Evolutionary conservation across 352 stramenopile species (phyloP), one percentile per base, ranked within the genome.

Genomic region (Aphanomyces invadans): DNA sequence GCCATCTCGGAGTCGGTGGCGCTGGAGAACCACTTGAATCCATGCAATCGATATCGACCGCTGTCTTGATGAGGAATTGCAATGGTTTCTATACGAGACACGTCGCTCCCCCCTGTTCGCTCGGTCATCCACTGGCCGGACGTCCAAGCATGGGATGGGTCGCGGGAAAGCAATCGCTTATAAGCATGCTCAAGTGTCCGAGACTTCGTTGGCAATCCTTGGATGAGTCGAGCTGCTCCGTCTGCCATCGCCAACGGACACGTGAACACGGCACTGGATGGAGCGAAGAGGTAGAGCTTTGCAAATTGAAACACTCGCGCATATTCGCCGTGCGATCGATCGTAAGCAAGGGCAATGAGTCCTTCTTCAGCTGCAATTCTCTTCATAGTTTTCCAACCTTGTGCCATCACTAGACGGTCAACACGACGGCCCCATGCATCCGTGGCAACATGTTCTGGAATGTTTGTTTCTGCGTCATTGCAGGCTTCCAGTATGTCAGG

Each of bases 21-120:
- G 46, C 46, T 54, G 19, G 46, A 54, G 28, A 54, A 54, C 46
- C 46, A 54, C 46, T 54, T 54, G 46, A 54, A 54, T 10, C 46
- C 46, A 23, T 28, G 19, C 17, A 54, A 12, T 12, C 28, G 46
- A 7, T 10, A 10, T 17, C 17, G 1, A 7, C 17, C 9, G 46
- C 10, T 12, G 9, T 10, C 28, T 21, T 17, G 46, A 23, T 54
- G 19, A 12, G 46, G 46, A 10, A 21, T 28, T 21, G 46, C 46
- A 21, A 54, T 21, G 10, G 46, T 54, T 54, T 54, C 46, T 10
- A 23, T 54, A 17, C 19, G 21, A 0, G 46, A 54, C 17, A 54
- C 46, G 46, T 54, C 46, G 25, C 46, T 54, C 17, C 46, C 46
- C 11, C 46, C 46, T 12, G 46, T 21, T 1, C 46, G 46, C 46